These are phyloP conservation scores for Decorospora gaudefroyi DNA, from an alignment of 2,329 filamentous ascomycete genomes.

Conservation along the genomic window DNA sequence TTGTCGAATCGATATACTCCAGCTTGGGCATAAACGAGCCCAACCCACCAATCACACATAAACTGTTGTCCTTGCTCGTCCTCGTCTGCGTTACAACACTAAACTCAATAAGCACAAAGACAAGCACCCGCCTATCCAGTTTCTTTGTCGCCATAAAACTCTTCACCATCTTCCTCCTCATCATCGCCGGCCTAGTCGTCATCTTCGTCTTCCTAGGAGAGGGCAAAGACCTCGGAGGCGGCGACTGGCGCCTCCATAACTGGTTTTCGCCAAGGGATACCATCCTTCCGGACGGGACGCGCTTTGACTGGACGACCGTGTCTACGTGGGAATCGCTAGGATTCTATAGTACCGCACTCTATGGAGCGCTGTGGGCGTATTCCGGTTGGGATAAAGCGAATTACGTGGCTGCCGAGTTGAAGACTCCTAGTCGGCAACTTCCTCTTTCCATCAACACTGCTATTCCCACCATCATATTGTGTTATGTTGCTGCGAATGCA, in stretches of 20 bases:
- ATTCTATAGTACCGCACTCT: slow-evolving; percentile 63
- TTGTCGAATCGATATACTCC: slow-evolving; percentile 53
- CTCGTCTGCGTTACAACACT: slow-evolving; percentile 47
- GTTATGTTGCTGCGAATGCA: slow-evolving; percentile 64
- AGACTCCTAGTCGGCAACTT: slow-evolving; percentile 49
- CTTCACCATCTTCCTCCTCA: slow-evolving; percentile 41
- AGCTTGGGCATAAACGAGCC: slow-evolving; percentile 63
- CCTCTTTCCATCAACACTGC: slow-evolving; percentile 66
- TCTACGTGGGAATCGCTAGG: slow-evolving; percentile 63
- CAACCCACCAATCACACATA: slow-evolving; percentile 51
- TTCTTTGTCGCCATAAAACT: slow-evolving; percentile 49
- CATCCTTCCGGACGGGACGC: slow-evolving; percentile 33
- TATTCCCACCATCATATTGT: slow-evolving; percentile 63
- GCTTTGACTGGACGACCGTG: slow-evolving; percentile 47
- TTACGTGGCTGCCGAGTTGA: slow-evolving; percentile 46
- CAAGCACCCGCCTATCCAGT: slow-evolving; percentile 46
- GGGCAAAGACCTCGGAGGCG: slow-evolving; percentile 39
- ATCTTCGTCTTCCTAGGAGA: slow-evolving; percentile 36
- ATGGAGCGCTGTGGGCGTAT: slow-evolving; percentile 44
- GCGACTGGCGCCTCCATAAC: slow-evolving; percentile 40
- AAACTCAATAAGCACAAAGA: slow-evolving; percentile 53
- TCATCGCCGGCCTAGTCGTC: slow-evolving; percentile 43
- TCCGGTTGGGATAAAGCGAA: slow-evolving; percentile 49
- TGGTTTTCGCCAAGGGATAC: slow-evolving; percentile 43
- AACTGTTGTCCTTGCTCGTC: slow-evolving; percentile 47